A percentile compares a stretch with the other conserved stretches of the same genome.
Evolutionary conservation across 192 early-diverging fungal genomes (phyloP).

Genomic region (Gryganskiella cystojenkinii): DNA sequence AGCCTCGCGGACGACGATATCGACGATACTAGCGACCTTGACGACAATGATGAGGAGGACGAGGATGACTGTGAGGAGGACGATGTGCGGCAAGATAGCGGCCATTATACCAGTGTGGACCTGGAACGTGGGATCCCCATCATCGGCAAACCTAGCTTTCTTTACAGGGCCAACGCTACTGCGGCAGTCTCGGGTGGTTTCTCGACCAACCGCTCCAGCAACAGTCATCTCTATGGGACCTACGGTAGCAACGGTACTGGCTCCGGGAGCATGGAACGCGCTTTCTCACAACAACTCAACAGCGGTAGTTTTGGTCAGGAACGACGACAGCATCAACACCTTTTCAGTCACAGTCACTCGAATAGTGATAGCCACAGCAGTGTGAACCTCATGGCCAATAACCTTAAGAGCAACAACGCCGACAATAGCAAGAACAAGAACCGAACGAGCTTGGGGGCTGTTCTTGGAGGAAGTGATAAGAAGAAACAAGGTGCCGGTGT

Average conservation of each 20-base stretch:
- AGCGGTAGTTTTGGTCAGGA: neutral
- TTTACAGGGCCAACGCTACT: neutral
- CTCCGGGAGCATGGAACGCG: too few species aligned
- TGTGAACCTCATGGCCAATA: slow-evolving; percentile 34
- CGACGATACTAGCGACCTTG: slow-evolving; percentile 4
- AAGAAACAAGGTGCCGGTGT: neutral
- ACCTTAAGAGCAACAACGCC: slow-evolving; percentile 14
- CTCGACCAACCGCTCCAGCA: neutral
- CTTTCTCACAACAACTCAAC: neutral
- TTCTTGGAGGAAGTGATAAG: neutral
- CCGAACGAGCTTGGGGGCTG: neutral
- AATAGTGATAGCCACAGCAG: slow-evolving; percentile 37
- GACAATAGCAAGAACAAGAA: slow-evolving; percentile 2
- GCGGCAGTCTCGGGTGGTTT: too few species aligned
- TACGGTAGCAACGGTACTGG: slow-evolving; percentile 11
- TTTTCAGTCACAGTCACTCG: slow-evolving; percentile 27
- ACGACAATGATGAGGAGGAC: slow-evolving; percentile 18
- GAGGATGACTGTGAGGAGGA: neutral
- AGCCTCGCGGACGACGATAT: slow-evolving; percentile 1
- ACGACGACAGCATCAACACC: too few species aligned
- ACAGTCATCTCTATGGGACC: neutral
- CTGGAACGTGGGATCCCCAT: slow-evolving; percentile 24
- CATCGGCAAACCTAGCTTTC: slow-evolving; percentile 30
- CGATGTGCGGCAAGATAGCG: slow-evolving; percentile 25
- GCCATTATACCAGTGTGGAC: slow-evolving; percentile 32